Evolutionary conservation across 2,329 filamentous ascomycete genomes (phyloP), one percentile per base, ranked within the genome.

Genomic region (Arthrobotrys pseudoclavata): DNA sequence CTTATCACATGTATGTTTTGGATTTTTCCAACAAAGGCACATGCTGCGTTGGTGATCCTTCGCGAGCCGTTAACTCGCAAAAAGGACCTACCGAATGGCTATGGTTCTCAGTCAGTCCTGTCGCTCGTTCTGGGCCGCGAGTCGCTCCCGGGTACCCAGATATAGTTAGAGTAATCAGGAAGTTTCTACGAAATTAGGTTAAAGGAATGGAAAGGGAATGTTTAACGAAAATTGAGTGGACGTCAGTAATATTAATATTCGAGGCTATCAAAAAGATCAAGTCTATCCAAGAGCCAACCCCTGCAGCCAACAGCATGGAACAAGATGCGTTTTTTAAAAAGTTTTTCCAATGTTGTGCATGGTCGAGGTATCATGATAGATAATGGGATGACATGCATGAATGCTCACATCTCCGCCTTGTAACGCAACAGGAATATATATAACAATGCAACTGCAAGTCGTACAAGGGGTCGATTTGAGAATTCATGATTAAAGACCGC

Each of bases 1-100:
- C 31, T 50, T 29, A 50, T 29, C n/a, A 37, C 45, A 37, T 66
- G 42, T 6, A 50, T 66, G 50, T 42, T 37, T 68, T 57, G 20
- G 20, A 68, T 34, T 47, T 55, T 52, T 42, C 52, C 52, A 62
- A 42, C 57, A 42, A 42, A 52, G 13, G 12, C 24, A 52, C 48
- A 52, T 52, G 52, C 15, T 34, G 26, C n/a, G 24, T 55, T 55
- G 52, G 29, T 12, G 52, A 55, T 55, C 52, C 29, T 62, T 62
- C n/a, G 34, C 57, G 22, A 37, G 40, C 37, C 40, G 34, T 47
- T 62, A 9, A 22, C 20, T 53, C 50, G 50, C 52, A 55, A 55
- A 55, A 55, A 55, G 52, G 52, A 55, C 52, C 29, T 62, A 47
- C 57, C 57, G 26, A n/a, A 26, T 62, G 37, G 22, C 15, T 34